A percentile compares a stretch with the other conserved stretches of the same genome.
Evolutionary conservation across 805 yeast species (phyloP).

Genomic region (Wickerhamomyces queroliae): DNA sequence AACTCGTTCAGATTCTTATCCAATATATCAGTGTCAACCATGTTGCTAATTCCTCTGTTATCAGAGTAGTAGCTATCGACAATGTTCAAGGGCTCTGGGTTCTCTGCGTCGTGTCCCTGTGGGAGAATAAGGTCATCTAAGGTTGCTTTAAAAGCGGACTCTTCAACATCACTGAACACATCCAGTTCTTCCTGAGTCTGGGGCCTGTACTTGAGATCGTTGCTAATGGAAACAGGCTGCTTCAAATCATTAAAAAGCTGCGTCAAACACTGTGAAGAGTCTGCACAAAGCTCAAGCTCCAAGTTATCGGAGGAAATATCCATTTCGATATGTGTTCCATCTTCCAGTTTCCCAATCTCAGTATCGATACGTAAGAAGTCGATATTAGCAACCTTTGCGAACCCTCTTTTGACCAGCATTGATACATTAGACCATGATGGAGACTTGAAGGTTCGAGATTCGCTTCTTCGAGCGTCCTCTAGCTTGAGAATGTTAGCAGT

Average conservation of each 20-base stretch:
- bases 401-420: conserved; percentile 43
- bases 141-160: conserved; percentile 19
- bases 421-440: conserved; percentile 36
- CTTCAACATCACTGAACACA: conserved; percentile 35
- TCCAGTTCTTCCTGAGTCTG: conserved; percentile 27
- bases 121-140: neutral
- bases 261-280: conserved; percentile 67
- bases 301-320: conserved; percentile 43
- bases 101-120: neutral
- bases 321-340: conserved; percentile 28
- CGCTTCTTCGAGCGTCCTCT: conserved; percentile 21
- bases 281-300: conserved; percentile 67
- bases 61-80: conserved; percentile 20
- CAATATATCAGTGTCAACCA: conserved; percentile 16
- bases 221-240: conserved; percentile 54
- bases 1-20: conserved; percentile 26
- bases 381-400: conserved; percentile 42
- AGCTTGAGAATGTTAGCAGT: conserved; percentile 26
- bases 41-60: neutral
- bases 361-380: conserved; percentile 32
- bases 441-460: conserved; percentile 6
- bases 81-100: conserved; percentile 10
- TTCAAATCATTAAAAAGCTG: conserved; percentile 70
- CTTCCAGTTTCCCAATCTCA: conserved; percentile 2
- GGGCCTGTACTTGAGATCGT: conserved; percentile 51